Evolutionary conservation across 2,329 filamentous ascomycete genomes (phyloP).

Genomic region (Pseudocercospora crystallina): DNA sequence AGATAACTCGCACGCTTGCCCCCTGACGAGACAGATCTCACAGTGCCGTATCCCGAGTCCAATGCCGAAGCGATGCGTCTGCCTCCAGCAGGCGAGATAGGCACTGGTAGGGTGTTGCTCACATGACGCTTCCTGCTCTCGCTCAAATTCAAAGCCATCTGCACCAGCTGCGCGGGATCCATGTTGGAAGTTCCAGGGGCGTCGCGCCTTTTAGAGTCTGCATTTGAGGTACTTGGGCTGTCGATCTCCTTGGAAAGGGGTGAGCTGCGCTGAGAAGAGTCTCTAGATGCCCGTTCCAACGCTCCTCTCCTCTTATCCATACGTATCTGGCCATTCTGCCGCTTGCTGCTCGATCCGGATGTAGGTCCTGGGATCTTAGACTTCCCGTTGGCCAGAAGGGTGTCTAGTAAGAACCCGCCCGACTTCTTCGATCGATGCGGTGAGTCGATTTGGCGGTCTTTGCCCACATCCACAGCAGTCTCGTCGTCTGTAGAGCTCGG

Average conservation of each 20-base stretch:
- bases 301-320: slow-evolving; percentile 20
- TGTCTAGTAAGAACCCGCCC: slow-evolving; percentile 41
- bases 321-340: slow-evolving; percentile 20
- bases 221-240: slow-evolving; percentile 9
- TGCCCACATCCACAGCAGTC: neutral
- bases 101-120: slow-evolving; percentile 56
- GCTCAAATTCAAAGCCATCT: slow-evolving; percentile 85
- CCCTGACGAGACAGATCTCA: slow-evolving; percentile 56
- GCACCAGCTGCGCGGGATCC: slow-evolving; percentile 86
- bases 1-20: slow-evolving; percentile 12
- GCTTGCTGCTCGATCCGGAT: slow-evolving; percentile 22
- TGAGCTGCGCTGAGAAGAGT: slow-evolving; percentile 30
- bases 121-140: slow-evolving; percentile 70
- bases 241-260: slow-evolving; percentile 30
- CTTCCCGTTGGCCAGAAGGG: slow-evolving; percentile 27
- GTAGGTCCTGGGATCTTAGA: slow-evolving; percentile 1
- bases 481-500: slow-evolving; percentile 9
- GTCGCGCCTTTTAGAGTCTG: slow-evolving; percentile 5
- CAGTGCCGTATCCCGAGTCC: slow-evolving; percentile 30
- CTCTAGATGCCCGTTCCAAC: slow-evolving; percentile 22
- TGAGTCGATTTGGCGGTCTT: neutral
- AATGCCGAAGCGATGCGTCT: slow-evolving; percentile 46
- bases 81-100: slow-evolving; percentile 52
- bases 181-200: slow-evolving; percentile 52
- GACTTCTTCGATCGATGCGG: slow-evolving; percentile 31